Percentiles rank a stretch among this genome's conserved stretches.
phyloP scores from a whole-genome alignment of 148 eudicot species.

The Amaranthus cruentus region DNA sequence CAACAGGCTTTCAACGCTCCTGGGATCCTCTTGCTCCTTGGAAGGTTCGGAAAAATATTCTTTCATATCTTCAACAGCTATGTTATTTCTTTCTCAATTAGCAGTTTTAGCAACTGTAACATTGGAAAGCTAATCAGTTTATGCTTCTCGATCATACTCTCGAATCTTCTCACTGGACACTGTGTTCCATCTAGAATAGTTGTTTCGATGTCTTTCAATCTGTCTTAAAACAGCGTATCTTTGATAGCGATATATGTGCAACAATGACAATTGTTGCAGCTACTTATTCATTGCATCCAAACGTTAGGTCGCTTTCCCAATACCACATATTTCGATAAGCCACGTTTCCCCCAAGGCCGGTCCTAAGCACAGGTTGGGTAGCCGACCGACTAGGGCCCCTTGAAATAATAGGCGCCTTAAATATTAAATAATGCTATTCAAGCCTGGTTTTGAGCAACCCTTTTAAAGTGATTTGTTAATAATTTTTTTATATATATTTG shows the following conservation, averaged over 20 bases:
- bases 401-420: too few species aligned
- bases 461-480: too few species aligned
- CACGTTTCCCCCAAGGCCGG: too few species aligned
- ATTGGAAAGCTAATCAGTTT: background rate
- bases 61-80: background rate
- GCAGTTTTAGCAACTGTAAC: background rate
- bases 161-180: background rate
- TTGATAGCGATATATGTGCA: background rate
- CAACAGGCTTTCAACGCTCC: conserved; percentile 81
- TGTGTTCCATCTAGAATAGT: background rate
- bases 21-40: conserved; percentile 80
- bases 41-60: conserved; percentile 52
- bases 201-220: background rate
- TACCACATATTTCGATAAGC: too few species aligned
- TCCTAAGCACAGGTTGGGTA: too few species aligned
- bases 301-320: too few species aligned
- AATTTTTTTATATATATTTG: too few species aligned
- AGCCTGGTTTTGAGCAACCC: too few species aligned
- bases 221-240: background rate
- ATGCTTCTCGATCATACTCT: background rate
- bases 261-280: background rate
- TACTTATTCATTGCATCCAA: too few species aligned
- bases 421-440: too few species aligned
- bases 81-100: background rate
- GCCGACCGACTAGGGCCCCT: too few species aligned